phyloP scores from a whole-genome alignment of 208 protist genomes.

The Trichomonas vaginalis region DNA sequence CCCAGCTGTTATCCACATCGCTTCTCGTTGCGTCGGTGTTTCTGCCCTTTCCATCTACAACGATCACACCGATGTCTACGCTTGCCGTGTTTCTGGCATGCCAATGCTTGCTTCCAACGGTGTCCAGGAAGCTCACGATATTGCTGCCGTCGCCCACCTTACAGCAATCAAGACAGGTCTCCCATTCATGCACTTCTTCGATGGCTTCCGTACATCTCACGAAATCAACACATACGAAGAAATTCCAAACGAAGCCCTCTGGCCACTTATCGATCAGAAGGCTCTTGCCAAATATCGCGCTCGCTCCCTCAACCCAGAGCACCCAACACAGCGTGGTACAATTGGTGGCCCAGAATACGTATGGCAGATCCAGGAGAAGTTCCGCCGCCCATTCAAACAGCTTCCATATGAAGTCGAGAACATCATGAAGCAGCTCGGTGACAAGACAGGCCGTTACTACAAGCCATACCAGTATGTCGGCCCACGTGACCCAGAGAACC shows the following conservation, averaged over 20 bases:
- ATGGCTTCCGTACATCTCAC: too few species aligned
- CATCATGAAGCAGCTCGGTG: constrained; percentile 56
- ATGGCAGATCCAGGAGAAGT: too few species aligned
- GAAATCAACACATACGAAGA: too few species aligned
- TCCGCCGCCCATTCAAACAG: constrained; percentile 38
- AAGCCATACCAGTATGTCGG: constrained; percentile 57
- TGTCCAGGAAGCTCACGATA: constrained; percentile 48
- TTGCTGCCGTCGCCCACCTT: constrained; percentile 48
- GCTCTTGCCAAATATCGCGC: constrained; percentile 15
- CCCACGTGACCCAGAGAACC: constrained; percentile 37
- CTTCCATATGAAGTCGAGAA: constrained; percentile 53
- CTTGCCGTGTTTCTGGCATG: constrained; percentile 37
- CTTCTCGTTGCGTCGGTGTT: constrained; percentile 41
- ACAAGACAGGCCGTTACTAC: too few species aligned
- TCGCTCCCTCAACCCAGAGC: constrained; percentile 39
- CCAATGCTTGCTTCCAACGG: constrained; percentile 39
- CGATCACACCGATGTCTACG: constrained; percentile 51
- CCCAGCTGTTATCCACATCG: constrained; percentile 49
- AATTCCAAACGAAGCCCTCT: too few species aligned
- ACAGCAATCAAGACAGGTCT: constrained; percentile 40
- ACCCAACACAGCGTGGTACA: constrained; percentile 42
- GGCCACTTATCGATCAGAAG: too few species aligned
- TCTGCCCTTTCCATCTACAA: too few species aligned
- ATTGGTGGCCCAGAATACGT: constrained; percentile 31
- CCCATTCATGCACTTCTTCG: constrained; percentile 39